phyloP scores from a whole-genome alignment of 345 rosid species.

The Eucalyptus sp. region DNA sequence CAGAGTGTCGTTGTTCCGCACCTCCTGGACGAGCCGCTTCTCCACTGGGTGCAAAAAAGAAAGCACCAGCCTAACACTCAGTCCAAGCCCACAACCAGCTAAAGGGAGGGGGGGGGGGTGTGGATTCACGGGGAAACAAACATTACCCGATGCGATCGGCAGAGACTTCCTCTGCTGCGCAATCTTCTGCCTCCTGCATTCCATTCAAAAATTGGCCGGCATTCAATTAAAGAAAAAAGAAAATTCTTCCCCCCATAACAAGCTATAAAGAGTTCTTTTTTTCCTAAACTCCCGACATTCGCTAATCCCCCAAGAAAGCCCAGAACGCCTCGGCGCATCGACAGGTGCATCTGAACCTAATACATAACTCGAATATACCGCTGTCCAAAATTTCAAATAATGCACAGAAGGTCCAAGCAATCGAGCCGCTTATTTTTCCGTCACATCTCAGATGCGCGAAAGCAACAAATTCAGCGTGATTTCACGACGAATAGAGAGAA shows the following conservation, averaged over 20 bases:
- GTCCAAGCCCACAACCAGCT: neutral
- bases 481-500: no score
- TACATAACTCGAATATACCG: no score
- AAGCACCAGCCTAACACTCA: neutral
- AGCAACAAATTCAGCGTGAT: no score
- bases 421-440: no score
- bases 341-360: no score
- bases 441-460: no score
- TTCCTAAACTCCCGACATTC: neutral
- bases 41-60: conserved; percentile 28
- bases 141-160: conserved; percentile 75
- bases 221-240: neutral
- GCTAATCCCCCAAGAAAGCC: neutral
- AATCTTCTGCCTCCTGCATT: conserved; percentile 39
- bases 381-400: no score
- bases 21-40: conserved; percentile 67
- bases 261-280: neutral
- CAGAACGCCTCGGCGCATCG: neutral
- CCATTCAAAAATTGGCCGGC: neutral
- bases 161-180: conserved; percentile 58
- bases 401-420: no score
- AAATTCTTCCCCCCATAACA: neutral
- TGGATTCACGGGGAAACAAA: neutral
- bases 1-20: conserved; percentile 38
- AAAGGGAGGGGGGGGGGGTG: no score